A percentile compares a stretch with the other conserved stretches of the same genome.
These are phyloP conservation scores for Gamsiella multidivaricata DNA, from an alignment of 192 early-diverging fungal species.

Conservation along the genomic window DNA sequence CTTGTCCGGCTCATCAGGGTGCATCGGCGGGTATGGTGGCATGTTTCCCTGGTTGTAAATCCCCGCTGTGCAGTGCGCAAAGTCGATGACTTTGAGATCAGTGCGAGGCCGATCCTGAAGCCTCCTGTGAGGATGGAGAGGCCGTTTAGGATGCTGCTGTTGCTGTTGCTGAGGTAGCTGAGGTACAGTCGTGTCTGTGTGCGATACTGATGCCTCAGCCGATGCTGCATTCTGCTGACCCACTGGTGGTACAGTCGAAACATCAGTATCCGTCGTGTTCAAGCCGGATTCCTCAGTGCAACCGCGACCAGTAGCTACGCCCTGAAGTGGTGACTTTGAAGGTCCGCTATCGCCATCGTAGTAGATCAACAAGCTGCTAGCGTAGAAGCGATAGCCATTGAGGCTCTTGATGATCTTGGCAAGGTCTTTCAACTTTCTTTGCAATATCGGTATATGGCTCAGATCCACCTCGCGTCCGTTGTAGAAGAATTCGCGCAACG, in stretches of 20 bases:
- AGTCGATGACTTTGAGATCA: slow-evolving; percentile 96
- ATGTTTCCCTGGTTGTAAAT: slow-evolving; percentile 48
- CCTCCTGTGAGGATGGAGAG: slow-evolving; percentile 1
- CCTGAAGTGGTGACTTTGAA: neutral
- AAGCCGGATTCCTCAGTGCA: no score
- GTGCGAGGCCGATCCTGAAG: slow-evolving; percentile 58
- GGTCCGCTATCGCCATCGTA: slow-evolving; percentile 81
- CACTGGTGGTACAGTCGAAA: no score
- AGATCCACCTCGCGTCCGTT: slow-evolving; percentile 81
- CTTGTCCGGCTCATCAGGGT: slow-evolving; percentile 74
- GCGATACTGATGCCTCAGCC: neutral
- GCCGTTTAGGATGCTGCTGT: neutral
- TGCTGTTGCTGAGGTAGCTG: slow-evolving; percentile 2
- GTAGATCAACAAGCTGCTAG: slow-evolving; percentile 87
- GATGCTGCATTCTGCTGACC: neutral
- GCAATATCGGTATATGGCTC: slow-evolving; percentile 83
- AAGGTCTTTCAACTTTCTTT: slow-evolving; percentile 79
- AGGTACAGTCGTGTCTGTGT: neutral
- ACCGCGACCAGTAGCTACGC: no score
- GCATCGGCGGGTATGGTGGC: slow-evolving; percentile 57
- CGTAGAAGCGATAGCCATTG: slow-evolving; percentile 91
- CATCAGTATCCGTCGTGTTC: no score
- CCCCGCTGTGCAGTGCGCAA: slow-evolving; percentile 87
- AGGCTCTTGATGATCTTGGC: slow-evolving; percentile 81
- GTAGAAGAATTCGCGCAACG: slow-evolving; percentile 85